Conservation (phyloP, 2,329 filamentous ascomycete species). For the Cladosporium sp. region DNA sequence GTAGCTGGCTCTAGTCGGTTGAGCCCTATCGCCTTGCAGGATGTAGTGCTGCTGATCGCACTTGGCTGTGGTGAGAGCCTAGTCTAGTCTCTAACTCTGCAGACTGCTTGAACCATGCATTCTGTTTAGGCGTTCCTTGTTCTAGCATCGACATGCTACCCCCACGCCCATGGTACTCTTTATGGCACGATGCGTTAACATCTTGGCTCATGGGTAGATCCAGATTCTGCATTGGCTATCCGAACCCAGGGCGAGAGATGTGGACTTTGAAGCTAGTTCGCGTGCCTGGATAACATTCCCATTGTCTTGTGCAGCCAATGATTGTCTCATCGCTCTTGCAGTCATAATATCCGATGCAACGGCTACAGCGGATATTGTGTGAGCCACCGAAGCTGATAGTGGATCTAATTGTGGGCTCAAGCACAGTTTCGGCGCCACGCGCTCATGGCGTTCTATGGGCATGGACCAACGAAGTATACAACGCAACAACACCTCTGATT, state of each 20-base stretch:
- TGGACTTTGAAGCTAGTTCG: background rate
- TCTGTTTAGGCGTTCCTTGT: background rate
- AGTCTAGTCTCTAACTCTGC: background rate
- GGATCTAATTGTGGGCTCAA: background rate
- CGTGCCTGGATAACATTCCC: background rate
- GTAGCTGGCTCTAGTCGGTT: background rate
- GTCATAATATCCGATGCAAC: background rate
- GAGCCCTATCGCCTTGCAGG: background rate
- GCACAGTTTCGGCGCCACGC: background rate
- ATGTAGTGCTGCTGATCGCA: constrained; percentile 1
- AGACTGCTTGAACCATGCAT: background rate
- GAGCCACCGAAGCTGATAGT: background rate
- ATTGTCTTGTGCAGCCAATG: background rate
- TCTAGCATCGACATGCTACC: background rate
- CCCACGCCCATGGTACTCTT: background rate
- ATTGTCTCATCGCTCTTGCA: background rate
- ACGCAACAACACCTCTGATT: constrained; percentile 1
- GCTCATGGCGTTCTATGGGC: background rate
- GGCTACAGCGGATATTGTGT: background rate
- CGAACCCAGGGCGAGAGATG: background rate
- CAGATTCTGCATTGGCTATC: background rate
- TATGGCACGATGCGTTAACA: background rate
- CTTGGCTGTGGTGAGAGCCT: background rate
- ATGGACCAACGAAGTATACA: constrained; percentile 1
- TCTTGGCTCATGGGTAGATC: background rate